phyloP scores from a whole-genome alignment of 2,329 filamentous ascomycete species.

The Fusarium brachygibbosum region DNA sequence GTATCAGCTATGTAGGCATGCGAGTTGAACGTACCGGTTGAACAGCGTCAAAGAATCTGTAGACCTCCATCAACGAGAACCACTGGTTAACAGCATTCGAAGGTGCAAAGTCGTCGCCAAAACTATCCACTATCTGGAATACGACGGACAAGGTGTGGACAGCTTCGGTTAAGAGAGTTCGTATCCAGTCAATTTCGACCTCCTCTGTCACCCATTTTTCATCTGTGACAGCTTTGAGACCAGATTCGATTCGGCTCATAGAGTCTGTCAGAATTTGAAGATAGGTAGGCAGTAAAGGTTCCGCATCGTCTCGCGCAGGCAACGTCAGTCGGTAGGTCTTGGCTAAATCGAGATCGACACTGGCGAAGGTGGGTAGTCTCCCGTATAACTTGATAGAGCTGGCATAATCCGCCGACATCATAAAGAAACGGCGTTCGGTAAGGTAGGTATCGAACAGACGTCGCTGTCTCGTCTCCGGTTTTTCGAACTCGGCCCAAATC shows the following conservation, averaged over 20 bases:
- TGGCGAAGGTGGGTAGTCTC: conserved; percentile 54
- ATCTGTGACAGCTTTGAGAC: conserved; percentile 65
- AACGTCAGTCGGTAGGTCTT: conserved; percentile 51
- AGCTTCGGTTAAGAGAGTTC: conserved; percentile 76
- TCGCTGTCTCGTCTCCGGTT: conserved; percentile 70
- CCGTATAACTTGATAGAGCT: conserved; percentile 63
- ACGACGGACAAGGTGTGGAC: conserved; percentile 80
- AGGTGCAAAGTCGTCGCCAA: conserved; percentile 67
- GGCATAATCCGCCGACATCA: conserved; percentile 72
- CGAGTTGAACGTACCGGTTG: conserved; percentile 52
- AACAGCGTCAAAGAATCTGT: conserved; percentile 77
- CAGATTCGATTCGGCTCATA: conserved; percentile 64
- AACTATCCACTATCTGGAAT: conserved; percentile 77
- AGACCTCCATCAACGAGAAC: conserved; percentile 79
- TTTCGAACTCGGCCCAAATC: conserved; percentile 71
- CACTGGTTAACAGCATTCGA: conserved; percentile 74
- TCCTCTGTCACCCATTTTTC: conserved; percentile 66
- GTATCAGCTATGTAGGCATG: background rate
- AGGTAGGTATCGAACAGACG: conserved; percentile 81
- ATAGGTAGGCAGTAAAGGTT: conserved; percentile 63
- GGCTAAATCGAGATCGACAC: conserved; percentile 47
- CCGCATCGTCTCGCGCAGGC: conserved; percentile 55
- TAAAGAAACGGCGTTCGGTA: conserved; percentile 76
- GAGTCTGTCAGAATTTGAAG: conserved; percentile 62
- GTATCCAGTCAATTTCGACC: conserved; percentile 70